Evolutionary conservation across 2,329 filamentous ascomycete species (phyloP), one percentile per base, ranked within the genome.

Genomic region (Colletotrichum sp.): DNA sequence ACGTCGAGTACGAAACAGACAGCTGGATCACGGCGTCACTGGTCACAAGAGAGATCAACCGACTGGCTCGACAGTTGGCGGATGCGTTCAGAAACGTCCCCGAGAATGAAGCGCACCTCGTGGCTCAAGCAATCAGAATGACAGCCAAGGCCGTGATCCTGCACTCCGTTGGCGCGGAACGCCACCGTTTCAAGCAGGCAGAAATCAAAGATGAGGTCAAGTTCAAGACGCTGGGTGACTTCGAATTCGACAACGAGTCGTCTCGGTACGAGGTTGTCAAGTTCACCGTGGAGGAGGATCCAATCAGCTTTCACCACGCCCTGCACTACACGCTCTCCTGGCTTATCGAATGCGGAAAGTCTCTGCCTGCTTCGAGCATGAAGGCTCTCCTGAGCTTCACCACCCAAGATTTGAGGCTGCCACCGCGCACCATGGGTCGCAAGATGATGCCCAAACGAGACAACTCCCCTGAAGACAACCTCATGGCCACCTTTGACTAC

Each of bases 1-100:
- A 99, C 83, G 95, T 99, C 36, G 98, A 99, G 84, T 99, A 99
- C 82, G 97, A 99, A 85, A 98, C 96, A 3, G 98, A 99, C 85
- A 95, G 95, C 24, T 99, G 97, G 97, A 99, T 99, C 69, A 98
- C 95, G 74, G 96, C 97, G 5, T 98, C 96, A 8, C 90, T 99
- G 67, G 95, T 99, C 74, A 98, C 97, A 66, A 92, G 96, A 67
- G 96, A 99, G 83, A 96, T 99, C 83, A 99, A 99, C 82, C 93
- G 95, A 70, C 90, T 99, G 49, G 98, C 96, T 81, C 91, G 96
- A 78, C 94, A 97, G 80, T 94, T 99, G 74, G 93, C 96, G 0
- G 95, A 98, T 80, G 93, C 97, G 0, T 99, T 98, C 88, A 91
- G 92, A 66, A 91, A 93, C 81, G 90, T 90, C 57, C 89, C 90